Evolutionary conservation across 148 eudicot species (phyloP).

Genomic region (Agrostemma githago): DNA sequence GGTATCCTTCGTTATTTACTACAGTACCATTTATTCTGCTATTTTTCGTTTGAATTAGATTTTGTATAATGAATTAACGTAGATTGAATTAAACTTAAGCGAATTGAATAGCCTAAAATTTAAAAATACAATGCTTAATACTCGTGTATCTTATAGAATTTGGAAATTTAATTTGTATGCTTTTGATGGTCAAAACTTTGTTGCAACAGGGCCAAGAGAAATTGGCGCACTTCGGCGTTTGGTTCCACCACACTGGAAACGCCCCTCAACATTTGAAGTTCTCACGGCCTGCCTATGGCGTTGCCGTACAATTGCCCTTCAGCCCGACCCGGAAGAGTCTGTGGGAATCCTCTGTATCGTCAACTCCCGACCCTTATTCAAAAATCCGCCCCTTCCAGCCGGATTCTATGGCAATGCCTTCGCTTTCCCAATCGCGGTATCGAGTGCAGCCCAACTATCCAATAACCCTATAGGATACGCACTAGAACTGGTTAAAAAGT

Average conservation of each 20-base stretch:
- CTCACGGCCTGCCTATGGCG: conserved; percentile 3
- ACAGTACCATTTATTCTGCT: no score
- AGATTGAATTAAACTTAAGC: no score
- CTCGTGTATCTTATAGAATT: no score
- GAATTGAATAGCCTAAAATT: no score
- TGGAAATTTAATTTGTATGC: no score
- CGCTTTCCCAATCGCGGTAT: neutral
- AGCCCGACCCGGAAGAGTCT: conserved; percentile 15
- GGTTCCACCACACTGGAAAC: neutral
- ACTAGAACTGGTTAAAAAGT: conserved; percentile 32
- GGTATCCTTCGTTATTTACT: no score
- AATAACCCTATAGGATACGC: conserved; percentile 37
- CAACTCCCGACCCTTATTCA: neutral
- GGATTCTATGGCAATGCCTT: conserved; percentile 6
- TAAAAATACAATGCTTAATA: no score
- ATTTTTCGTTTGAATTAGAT: no score
- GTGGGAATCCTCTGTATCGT: neutral
- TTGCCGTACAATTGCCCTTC: conserved; percentile 8
- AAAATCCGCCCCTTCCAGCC: conserved; percentile 6
- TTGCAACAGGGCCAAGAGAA: conserved; percentile 16
- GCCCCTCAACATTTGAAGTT: neutral
- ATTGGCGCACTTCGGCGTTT: conserved; percentile 2
- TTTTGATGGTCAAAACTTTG: no score
- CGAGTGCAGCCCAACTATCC: conserved; percentile 11
- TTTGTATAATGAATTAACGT: no score